A percentile compares a stretch with the other conserved stretches of the same genome.
Conservation (phyloP, 768 basidiomycete species). For the Lactarius trivialis region DNA sequence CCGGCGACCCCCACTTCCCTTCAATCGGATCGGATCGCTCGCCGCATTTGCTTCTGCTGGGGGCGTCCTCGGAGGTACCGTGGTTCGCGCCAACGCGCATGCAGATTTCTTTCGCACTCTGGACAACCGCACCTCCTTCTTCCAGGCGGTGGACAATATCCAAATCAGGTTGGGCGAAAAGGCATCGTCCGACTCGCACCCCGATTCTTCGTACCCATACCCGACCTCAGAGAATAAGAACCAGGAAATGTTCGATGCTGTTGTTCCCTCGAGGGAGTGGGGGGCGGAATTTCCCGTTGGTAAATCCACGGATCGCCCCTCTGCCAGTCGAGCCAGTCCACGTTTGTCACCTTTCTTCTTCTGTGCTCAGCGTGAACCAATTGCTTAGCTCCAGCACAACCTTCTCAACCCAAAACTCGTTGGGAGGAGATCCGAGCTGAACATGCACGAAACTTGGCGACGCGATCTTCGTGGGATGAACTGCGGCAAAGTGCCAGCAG, state of each 20-base stretch:
- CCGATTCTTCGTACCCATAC: neutral
- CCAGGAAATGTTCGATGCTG: neutral
- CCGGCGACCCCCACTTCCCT: conserved; percentile 28
- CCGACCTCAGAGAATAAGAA: neutral
- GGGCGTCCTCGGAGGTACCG: conserved; percentile 32
- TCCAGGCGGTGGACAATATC: conserved; percentile 30
- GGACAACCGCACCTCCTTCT: conserved; percentile 29
- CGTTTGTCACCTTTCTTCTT: neutral
- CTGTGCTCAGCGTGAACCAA: neutral
- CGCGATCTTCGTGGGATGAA: conserved; percentile 58
- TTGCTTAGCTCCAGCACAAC: neutral
- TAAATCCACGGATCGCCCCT: neutral
- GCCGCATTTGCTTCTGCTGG: conserved; percentile 25
- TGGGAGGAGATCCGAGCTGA: conserved; percentile 65
- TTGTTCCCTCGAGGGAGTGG: neutral
- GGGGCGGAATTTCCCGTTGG: neutral
- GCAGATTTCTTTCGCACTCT: conserved; percentile 30
- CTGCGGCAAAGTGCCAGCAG: conserved; percentile 44
- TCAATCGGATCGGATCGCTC: conserved; percentile 26
- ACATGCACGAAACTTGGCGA: conserved; percentile 37
- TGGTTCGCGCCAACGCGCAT: conserved; percentile 27
- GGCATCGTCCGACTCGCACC: conserved; percentile 9
- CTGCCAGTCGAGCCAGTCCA: neutral
- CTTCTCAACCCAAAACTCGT: conserved; percentile 30
- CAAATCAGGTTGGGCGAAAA: conserved; percentile 25